Conservation (phyloP, 495 filamentous ascomycete genomes). For the Aspergillus affinis region DNA sequence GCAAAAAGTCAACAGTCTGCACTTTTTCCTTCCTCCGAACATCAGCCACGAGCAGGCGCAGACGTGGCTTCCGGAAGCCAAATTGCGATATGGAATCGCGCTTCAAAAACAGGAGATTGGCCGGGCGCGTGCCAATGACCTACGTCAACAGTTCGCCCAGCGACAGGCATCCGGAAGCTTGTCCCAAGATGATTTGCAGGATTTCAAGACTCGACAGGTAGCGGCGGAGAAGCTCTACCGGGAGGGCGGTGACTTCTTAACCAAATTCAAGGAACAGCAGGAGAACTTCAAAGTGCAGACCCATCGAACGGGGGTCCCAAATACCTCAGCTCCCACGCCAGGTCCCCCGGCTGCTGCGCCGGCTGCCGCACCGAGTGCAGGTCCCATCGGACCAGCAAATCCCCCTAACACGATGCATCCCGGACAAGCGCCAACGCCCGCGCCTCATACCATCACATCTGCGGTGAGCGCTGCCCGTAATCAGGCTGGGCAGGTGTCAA, state of each 20-base stretch:
- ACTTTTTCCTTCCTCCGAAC: slow-evolving; percentile 48
- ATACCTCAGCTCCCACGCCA: slow-evolving; percentile 12
- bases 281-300: slow-evolving; percentile 46
- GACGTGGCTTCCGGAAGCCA: slow-evolving; percentile 52
- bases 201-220: slow-evolving; percentile 43
- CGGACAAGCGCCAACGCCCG: slow-evolving; percentile 42
- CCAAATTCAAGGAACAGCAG: slow-evolving; percentile 50
- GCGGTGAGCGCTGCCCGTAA: slow-evolving; percentile 52
- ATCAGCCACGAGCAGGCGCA: slow-evolving; percentile 47
- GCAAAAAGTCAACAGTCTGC: slow-evolving; percentile 45
- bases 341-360: slow-evolving; percentile 19
- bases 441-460: slow-evolving; percentile 54
- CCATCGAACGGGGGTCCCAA: slow-evolving; percentile 26
- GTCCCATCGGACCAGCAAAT: slow-evolving; percentile 23
- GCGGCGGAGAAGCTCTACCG: slow-evolving; percentile 46
- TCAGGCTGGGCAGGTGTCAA: slow-evolving; percentile 40
- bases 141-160: slow-evolving; percentile 38
- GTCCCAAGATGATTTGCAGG: slow-evolving; percentile 43
- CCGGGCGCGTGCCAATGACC: slow-evolving; percentile 36
- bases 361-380: slow-evolving; percentile 11
- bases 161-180: slow-evolving; percentile 41
- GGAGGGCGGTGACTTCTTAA: slow-evolving; percentile 47
- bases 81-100: slow-evolving; percentile 50
- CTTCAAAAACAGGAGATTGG: slow-evolving; percentile 54
- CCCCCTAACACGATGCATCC: slow-evolving; percentile 30